phyloP scores from a whole-genome alignment of 2,329 filamentous ascomycete species.

The Phialocephala sp. region DNA sequence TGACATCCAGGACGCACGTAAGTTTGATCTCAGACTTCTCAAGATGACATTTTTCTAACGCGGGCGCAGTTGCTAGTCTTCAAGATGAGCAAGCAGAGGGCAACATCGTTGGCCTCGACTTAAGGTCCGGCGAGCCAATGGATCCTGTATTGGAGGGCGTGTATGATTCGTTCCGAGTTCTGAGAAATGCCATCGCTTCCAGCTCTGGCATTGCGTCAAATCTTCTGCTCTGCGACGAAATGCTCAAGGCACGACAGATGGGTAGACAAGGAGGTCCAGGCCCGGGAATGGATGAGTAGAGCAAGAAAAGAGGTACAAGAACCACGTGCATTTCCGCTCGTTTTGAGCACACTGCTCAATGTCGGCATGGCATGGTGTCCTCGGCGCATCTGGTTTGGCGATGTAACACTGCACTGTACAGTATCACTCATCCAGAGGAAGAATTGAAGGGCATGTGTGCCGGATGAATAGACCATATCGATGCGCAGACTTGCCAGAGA shows the following conservation, averaged over 20 bases:
- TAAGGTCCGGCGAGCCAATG: slow-evolving; percentile 90
- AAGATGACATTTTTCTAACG: slow-evolving; percentile 31
- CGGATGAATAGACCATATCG: slow-evolving; percentile 29
- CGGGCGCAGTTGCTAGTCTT: slow-evolving; percentile 72
- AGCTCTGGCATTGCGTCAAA: slow-evolving; percentile 96
- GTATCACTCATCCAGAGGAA: slow-evolving; percentile 27
- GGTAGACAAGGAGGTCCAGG: slow-evolving; percentile 66
- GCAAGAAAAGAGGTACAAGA: background rate
- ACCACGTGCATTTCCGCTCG: slow-evolving; percentile 13
- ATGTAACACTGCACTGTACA: slow-evolving; percentile 34
- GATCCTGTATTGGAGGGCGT: slow-evolving; percentile 91
- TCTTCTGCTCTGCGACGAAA: slow-evolving; percentile 91
- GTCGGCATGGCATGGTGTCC: slow-evolving; percentile 21
- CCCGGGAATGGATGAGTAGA: slow-evolving; percentile 64
- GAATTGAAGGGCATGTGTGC: slow-evolving; percentile 28
- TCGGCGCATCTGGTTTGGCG: slow-evolving; percentile 24
- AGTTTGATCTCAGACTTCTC: slow-evolving; percentile 52
- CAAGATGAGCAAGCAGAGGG: slow-evolving; percentile 87
- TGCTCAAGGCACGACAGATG: slow-evolving; percentile 98
- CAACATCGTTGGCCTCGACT: slow-evolving; percentile 83
- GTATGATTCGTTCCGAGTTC: slow-evolving; percentile 93
- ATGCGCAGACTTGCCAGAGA: background rate
- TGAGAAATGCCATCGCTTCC: slow-evolving; percentile 92
- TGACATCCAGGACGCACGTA: slow-evolving; percentile 93
- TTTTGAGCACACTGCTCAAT: slow-evolving; percentile 13